These are phyloP conservation scores for Linum usitatissimum DNA, from an alignment of 345 rosid species.

Conservation along the genomic window DNA sequence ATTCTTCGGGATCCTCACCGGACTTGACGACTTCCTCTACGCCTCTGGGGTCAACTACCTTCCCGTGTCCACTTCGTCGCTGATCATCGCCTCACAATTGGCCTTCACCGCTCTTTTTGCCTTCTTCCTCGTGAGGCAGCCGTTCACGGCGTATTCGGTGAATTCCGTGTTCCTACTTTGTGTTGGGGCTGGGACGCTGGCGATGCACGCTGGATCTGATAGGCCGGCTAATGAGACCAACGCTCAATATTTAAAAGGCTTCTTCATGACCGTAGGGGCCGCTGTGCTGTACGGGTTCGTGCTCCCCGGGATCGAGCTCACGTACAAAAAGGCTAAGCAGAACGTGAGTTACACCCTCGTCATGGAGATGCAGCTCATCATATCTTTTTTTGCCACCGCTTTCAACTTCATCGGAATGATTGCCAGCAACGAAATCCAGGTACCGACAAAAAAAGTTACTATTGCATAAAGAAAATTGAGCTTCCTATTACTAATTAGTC, in stretches of 20 bases:
- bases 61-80: neutral
- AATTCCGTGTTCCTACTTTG: neutral
- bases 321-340: conserved; percentile 21
- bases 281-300: conserved; percentile 24
- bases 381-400: conserved; percentile 25
- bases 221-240: conserved; percentile 19
- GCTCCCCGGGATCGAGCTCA: conserved; percentile 19
- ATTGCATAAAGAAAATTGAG: no score
- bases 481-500: no score
- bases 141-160: neutral
- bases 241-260: conserved; percentile 12
- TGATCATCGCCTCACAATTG: neutral
- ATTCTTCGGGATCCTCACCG: conserved; percentile 16
- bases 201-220: conserved; percentile 18
- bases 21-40: neutral
- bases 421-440: conserved; percentile 19
- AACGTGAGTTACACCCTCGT: conserved; percentile 22
- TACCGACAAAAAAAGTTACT: neutral
- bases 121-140: neutral
- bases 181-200: neutral
- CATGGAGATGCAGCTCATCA: conserved; percentile 26
- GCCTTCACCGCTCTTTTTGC: conserved; percentile 1
- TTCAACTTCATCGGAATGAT: conserved; percentile 24
- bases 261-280: conserved; percentile 23
- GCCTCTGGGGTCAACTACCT: neutral